phyloP scores from a whole-genome alignment of 2,329 filamentous ascomycete genomes.

The Akanthomyces muscarius region DNA sequence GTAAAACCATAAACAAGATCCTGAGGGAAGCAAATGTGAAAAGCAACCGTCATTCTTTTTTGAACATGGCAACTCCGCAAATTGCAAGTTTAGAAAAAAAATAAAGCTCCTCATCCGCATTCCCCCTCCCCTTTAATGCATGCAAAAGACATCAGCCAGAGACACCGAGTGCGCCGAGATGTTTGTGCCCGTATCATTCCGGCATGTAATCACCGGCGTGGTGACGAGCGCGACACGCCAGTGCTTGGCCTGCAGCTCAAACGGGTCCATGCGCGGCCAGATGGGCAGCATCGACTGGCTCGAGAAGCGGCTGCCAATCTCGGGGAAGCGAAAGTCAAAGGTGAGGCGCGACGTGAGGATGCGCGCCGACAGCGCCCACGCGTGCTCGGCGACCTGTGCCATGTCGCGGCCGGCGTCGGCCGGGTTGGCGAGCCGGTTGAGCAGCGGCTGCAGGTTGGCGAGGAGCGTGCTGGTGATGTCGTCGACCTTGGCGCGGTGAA shows the following conservation, averaged over 20 bases:
- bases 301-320: slow-evolving; percentile 46
- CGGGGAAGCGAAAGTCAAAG: slow-evolving; percentile 48
- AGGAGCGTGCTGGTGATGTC: slow-evolving; percentile 41
- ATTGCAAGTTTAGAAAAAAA: no score
- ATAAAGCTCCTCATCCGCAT: no score
- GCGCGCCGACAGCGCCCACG: slow-evolving; percentile 44
- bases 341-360: slow-evolving; percentile 43
- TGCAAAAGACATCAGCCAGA: slow-evolving; percentile 46
- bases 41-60: not conserved
- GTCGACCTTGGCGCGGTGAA: slow-evolving; percentile 33
- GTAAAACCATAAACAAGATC: not conserved
- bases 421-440: slow-evolving; percentile 33
- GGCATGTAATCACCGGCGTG: slow-evolving; percentile 51
- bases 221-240: slow-evolving; percentile 51
- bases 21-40: not conserved
- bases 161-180: slow-evolving; percentile 43
- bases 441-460: slow-evolving; percentile 36
- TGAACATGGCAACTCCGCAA: no score
- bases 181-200: slow-evolving; percentile 46
- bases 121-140: slow-evolving; percentile 40
- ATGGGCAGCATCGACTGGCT: slow-evolving; percentile 45
- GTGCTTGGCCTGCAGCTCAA: slow-evolving; percentile 46
- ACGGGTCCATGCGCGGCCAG: slow-evolving; percentile 38
- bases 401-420: slow-evolving; percentile 41
- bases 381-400: slow-evolving; percentile 36